phyloP scores from a whole-genome alignment of 768 basidiomycete genomes.

The Exsudoporus frostii region DNA sequence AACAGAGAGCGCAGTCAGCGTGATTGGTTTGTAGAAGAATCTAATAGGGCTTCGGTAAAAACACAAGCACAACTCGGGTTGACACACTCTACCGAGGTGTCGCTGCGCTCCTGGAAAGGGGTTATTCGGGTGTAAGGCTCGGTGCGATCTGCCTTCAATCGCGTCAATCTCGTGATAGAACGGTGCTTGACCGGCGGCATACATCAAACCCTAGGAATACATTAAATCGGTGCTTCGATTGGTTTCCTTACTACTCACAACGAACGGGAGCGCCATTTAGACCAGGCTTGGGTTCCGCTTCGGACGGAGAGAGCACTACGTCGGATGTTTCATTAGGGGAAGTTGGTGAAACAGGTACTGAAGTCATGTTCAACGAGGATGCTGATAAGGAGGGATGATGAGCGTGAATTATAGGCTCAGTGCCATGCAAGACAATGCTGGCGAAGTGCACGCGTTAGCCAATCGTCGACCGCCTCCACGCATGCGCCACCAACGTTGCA shows the following conservation, averaged over 20 bases:
- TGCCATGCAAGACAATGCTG: neutral
- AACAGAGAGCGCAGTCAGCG: constrained; percentile 66
- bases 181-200: constrained; percentile 35
- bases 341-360: constrained; percentile 27
- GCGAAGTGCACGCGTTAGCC: neutral
- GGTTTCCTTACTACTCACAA: constrained; percentile 50
- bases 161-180: constrained; percentile 16
- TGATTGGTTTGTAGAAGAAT: constrained; percentile 85
- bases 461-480: constrained; percentile 3
- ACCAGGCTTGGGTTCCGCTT: constrained; percentile 70
- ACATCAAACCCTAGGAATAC: constrained; percentile 74
- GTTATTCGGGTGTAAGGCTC: constrained; percentile 80
- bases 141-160: constrained; percentile 68
- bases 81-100: constrained; percentile 77
- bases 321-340: constrained; percentile 67
- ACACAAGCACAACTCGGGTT: neutral
- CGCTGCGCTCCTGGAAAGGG: constrained; percentile 80
- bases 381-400: neutral
- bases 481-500: constrained; percentile 1
- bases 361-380: constrained; percentile 13
- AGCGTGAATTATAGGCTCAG: neutral
- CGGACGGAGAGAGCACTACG: constrained; percentile 41
- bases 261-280: constrained; percentile 72
- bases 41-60: constrained; percentile 36
- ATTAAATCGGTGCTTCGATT: constrained; percentile 6